These are phyloP conservation scores for Maudiozyma barnettii DNA, from an alignment of 805 yeast genomes.

Conservation along the genomic window DNA sequence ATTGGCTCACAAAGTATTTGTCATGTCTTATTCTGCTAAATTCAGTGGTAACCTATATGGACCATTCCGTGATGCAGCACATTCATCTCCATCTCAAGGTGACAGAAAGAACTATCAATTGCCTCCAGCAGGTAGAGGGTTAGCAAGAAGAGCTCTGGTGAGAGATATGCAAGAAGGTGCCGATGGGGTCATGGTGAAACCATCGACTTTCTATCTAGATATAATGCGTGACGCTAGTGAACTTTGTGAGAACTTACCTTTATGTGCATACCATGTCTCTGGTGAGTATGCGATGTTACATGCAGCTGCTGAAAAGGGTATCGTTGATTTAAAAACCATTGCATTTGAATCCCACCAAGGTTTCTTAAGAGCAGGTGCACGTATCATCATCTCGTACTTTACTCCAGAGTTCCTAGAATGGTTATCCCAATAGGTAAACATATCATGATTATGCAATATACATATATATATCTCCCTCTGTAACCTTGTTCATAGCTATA, in stretches of 20 bases:
- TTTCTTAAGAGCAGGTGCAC: conserved; percentile 90
- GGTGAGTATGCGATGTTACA: conserved; percentile 98
- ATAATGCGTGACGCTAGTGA: conserved; percentile 80
- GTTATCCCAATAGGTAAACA: conserved; percentile 37
- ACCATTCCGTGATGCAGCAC: conserved; percentile 97
- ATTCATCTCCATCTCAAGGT: conserved; percentile 79
- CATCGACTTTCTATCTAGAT: conserved; percentile 91
- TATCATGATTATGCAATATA: no score
- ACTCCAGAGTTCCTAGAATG: conserved; percentile 95
- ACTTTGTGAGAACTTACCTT: conserved; percentile 73
- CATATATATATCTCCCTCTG: no score
- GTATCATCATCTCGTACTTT: conserved; percentile 81
- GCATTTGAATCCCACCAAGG: conserved; percentile 88
- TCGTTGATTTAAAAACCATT: conserved; percentile 67
- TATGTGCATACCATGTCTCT: conserved; percentile 92
- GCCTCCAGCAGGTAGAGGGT: conserved; percentile 86
- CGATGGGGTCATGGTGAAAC: conserved; percentile 91
- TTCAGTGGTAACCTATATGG: conserved; percentile 88
- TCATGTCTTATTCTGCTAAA: conserved; percentile 92
- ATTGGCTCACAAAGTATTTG: conserved; percentile 77
- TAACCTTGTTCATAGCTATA: no score
- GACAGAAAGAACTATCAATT: conserved; percentile 90
- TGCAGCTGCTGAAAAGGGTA: conserved; percentile 95
- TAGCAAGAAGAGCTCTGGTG: conserved; percentile 81
- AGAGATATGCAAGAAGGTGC: conserved; percentile 91